Evolutionary conservation across 139 green algal species (phyloP), one percentile per base, ranked within the genome.

Genomic region (Pycnococcus provasolii): DNA sequence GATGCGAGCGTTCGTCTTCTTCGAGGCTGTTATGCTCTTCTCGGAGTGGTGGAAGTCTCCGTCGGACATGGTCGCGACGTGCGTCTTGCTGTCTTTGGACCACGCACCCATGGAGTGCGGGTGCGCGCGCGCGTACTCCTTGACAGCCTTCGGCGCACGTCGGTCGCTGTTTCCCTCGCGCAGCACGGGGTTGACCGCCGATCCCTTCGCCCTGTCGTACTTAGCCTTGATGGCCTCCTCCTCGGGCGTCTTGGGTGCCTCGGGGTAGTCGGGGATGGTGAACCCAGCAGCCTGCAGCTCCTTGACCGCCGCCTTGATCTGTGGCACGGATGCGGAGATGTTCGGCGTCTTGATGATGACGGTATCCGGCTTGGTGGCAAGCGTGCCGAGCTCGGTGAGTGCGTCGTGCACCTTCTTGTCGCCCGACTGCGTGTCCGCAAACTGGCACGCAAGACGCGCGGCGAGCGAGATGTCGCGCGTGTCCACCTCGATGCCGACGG

Each of bases 281-380:
- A 54, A 73, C n/a, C 67, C 67, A 39, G 67, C 67, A 15, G 26
- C 3, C 37, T 73, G 45, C 7, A 73, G 67, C 58, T 73, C 67
- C 26, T n/a, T 3, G 67, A 73, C 62, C 43, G 45, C 45, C 37
- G 45, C 47, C 58, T 68, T 15, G 58, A 73, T 58, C 67, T 73
- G 67, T 8, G 58, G 58, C n/a, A 73, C 48, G 4, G 67, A 73
- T 15, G 67, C 67, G 42, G 41, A 61, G 46, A 73, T 44, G 58
- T 73, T 73, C 42, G 67, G 67, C 44, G 62, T n/a, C 67, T 73
- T 73, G 67, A 73, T 73, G 57, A 73, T 66, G 59, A 68, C 67
- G 11, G 67, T 58, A 8, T 59, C 43, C n/a, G 47, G 47, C 2
- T 37, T 73, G 42, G 52, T 66, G 58, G 58, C 60, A 39, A 73